Evolutionary conservation across 169 alveolate genomes (phyloP).

Genomic region (Plasmodium sp.): DNA sequence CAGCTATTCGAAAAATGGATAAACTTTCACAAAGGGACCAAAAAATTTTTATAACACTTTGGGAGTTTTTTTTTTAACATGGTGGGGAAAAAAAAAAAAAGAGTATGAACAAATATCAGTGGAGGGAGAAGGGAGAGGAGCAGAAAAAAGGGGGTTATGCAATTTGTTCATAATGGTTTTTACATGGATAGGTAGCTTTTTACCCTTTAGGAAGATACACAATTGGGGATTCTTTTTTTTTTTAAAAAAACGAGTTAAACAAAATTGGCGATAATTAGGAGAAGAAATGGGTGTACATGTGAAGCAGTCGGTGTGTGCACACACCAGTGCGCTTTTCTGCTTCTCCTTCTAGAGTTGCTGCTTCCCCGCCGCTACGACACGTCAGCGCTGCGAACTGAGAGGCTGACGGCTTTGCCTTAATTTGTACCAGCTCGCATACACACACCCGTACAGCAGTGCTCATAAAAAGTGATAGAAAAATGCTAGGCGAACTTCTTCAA

Average conservation of each 20-base stretch:
- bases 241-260: not conserved
- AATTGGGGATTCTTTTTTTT: not conserved
- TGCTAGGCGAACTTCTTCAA: conserved; percentile 35
- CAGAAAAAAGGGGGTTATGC: not conserved
- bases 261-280: not conserved
- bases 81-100: not conserved
- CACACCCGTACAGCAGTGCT: not conserved
- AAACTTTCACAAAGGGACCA: not conserved
- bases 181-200: not conserved
- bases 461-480: not conserved
- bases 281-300: not conserved
- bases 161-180: not conserved
- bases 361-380: not conserved
- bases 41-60: not conserved
- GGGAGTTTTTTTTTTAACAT: no score
- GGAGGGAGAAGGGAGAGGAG: not conserved
- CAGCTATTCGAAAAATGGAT: not conserved
- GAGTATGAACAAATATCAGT: not conserved
- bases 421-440: not conserved
- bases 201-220: not conserved
- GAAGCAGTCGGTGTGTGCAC: not conserved
- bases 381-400: not conserved
- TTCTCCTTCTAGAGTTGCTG: not conserved
- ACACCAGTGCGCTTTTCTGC: not conserved
- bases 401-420: not conserved